These are phyloP conservation scores for Conticribra guillardii DNA, from an alignment of 108 stramenopile species.

Conservation along the genomic window DNA sequence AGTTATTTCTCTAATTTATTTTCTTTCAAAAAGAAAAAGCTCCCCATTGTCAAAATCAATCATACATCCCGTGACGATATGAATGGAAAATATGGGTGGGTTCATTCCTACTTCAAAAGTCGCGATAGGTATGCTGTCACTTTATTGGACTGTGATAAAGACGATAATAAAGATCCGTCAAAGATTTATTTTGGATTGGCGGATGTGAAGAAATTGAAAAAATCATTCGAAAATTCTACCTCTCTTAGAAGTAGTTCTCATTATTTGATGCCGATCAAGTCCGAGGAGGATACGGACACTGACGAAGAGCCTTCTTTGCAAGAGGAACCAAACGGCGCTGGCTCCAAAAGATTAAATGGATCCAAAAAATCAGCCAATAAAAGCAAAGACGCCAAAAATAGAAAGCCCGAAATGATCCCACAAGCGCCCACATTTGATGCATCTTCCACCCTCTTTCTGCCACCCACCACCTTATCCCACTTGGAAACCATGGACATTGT, in stretches of 20 bases:
- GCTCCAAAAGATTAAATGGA: too few relatives aligned
- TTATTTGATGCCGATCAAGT: neutral
- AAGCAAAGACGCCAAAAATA: neutral
- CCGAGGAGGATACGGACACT: too few relatives aligned
- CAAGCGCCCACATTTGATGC: neutral
- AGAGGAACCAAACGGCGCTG: too few relatives aligned
- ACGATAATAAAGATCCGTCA: neutral
- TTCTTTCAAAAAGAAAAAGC: neutral
- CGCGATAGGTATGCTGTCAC: constrained; percentile 11
- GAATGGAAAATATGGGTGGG: constrained; percentile 9
- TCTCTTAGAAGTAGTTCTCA: neutral
- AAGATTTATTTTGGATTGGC: constrained; percentile 6
- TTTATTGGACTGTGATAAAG: neutral
- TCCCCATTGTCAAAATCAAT: constrained; percentile 5
- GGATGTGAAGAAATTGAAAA: neutral
- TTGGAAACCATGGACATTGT: neutral
- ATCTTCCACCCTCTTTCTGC: constrained; percentile 1
- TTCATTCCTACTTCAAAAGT: constrained; percentile 1
- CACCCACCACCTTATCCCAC: constrained; percentile 5
- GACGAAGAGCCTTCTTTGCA: too few relatives aligned
- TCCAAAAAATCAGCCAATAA: too few relatives aligned
- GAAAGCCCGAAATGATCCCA: neutral
- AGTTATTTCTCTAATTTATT: neutral
- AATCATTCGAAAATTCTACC: too few relatives aligned
- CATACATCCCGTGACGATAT: neutral